Evolutionary conservation across 208 protist species (phyloP), one percentile per base, ranked within the genome.

Genomic region (Acanthamoeba culbertsoni): DNA sequence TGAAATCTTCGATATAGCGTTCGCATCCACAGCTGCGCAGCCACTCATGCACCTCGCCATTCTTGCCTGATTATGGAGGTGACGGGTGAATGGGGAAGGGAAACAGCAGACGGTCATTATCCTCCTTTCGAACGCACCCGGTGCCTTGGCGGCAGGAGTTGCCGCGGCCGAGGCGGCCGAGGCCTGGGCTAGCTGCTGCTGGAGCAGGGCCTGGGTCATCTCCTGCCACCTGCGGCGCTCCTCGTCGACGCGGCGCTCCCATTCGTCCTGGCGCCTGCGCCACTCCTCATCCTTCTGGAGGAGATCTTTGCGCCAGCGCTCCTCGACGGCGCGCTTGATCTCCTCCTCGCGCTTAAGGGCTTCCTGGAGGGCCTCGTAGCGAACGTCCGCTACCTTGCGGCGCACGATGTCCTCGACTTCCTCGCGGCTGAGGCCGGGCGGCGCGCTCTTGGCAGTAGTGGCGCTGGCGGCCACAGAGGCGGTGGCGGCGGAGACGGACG

Each of bases 261-360:
- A 89, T 18, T 89, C 79, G 31, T 89, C 79, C 46, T 68, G 55
- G 26, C 55, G 46, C 14, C 55, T n/a, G 33, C 79, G 46, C 79
- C 79, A 89, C 40, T 89, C 79, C 10, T 89, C 79, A 31, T 89
- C 79, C 55, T 65, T 89, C 33, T 18, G 20, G 8, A 46, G 14
- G 6, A 89, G 31, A 33, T 89, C 79, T 48, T 89, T 89, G 10
- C 79, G 46, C 79, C 79, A 89, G 46, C 79, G 79, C 55, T 89
- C 79, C 40, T 89, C 79, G 23, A 89, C 26, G 31, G 26, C 35
- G 46, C 79, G 46, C 79, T 89, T 89, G 51, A 43, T 35, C 55
- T 89, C 79, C 55, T 89, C 79, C 55, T 89, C 79, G 28, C 79
- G 46, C 79, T 65, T 89, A 35, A 89, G 79, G 16, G 51, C 10